Percentiles rank a stretch among this genome's conserved stretches.
phyloP scores from a whole-genome alignment of 805 yeast genomes.

The Scheffersomyces stipitis region DNA sequence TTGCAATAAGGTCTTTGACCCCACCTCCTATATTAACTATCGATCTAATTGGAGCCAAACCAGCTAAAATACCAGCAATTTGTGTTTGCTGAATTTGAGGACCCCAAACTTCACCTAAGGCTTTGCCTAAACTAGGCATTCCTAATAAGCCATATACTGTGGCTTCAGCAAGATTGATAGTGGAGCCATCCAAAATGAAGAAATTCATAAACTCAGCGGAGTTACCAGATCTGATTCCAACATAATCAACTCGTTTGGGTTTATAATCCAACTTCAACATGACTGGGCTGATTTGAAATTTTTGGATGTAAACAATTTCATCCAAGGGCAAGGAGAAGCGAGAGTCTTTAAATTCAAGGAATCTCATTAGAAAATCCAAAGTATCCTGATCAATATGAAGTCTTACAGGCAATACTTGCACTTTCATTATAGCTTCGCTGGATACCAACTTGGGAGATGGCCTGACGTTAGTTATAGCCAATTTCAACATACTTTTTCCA shows the following conservation, averaged over 20 bases:
- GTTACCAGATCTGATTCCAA: slow-evolving; percentile 83
- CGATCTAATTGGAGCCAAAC: slow-evolving; percentile 79
- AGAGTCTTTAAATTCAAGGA: slow-evolving; percentile 74
- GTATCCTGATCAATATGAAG: slow-evolving; percentile 93
- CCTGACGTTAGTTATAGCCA: slow-evolving; percentile 56
- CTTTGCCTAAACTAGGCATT: slow-evolving; percentile 53
- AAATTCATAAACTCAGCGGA: slow-evolving; percentile 85
- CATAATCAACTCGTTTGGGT: slow-evolving; percentile 84
- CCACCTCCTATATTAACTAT: slow-evolving; percentile 78
- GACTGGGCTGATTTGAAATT: slow-evolving; percentile 59
- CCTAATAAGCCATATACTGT: slow-evolving; percentile 78
- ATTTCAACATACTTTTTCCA: slow-evolving; percentile 60
- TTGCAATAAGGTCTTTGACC: slow-evolving; percentile 65
- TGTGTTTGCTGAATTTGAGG: slow-evolving; percentile 87
- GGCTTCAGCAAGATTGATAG: slow-evolving; percentile 59
- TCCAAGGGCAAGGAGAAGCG: slow-evolving; percentile 66
- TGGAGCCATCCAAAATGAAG: slow-evolving; percentile 85
- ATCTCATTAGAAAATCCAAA: slow-evolving; percentile 75
- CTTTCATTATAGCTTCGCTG: slow-evolving; percentile 58
- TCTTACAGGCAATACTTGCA: slow-evolving; percentile 68
- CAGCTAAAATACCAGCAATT: slow-evolving; percentile 76
- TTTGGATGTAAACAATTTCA: slow-evolving; percentile 67
- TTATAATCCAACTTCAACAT: slow-evolving; percentile 80
- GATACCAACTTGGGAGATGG: slow-evolving; percentile 67
- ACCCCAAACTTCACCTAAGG: slow-evolving; percentile 73